These are phyloP conservation scores for Plasmodium yoelii DNA, from an alignment of 169 alveolate species.

Conservation along the genomic window DNA sequence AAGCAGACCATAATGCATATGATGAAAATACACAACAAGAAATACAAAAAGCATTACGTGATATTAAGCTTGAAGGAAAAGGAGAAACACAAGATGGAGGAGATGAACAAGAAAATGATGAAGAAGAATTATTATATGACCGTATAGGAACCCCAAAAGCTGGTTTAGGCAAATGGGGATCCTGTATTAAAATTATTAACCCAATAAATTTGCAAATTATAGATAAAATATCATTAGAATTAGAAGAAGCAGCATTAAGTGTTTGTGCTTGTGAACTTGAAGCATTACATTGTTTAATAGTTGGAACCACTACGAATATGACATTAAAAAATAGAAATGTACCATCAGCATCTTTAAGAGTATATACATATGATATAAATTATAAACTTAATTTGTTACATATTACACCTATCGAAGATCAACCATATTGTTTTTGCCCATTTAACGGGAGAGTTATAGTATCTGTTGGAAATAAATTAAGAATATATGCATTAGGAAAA, in stretches of 20 bases:
- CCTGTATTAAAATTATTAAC: conserved; percentile 92
- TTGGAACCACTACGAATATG: conserved; percentile 92
- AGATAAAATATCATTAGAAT: conserved; percentile 91
- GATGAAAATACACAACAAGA: conserved; percentile 86
- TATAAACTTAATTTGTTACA: conserved; percentile 87
- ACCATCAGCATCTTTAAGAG: conserved; percentile 77
- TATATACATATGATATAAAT: conserved; percentile 82
- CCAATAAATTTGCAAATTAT: conserved; percentile 87
- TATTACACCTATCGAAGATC: conserved; percentile 93
- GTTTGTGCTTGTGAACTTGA: conserved; percentile 91
- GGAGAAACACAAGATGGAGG: conserved; percentile 9
- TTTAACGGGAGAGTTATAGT: conserved; percentile 94
- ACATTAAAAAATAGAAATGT: conserved; percentile 51
- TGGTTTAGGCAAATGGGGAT: conserved; percentile 96
- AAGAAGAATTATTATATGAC: conserved; percentile 80
- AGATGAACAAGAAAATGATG: conserved; percentile 75
- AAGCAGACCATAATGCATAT: conserved; percentile 92
- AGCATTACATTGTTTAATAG: conserved; percentile 90
- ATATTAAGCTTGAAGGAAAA: conserved; percentile 74
- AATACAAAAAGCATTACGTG: conserved; percentile 81
- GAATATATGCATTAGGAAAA: conserved; percentile 98
- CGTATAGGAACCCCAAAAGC: conserved; percentile 92
- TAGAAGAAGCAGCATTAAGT: conserved; percentile 95
- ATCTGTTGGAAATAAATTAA: conserved; percentile 93
- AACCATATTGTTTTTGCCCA: conserved; percentile 93